Evolutionary conservation across 768 basidiomycete species (phyloP).

Genomic region (Cyclocybe cylindracea): DNA sequence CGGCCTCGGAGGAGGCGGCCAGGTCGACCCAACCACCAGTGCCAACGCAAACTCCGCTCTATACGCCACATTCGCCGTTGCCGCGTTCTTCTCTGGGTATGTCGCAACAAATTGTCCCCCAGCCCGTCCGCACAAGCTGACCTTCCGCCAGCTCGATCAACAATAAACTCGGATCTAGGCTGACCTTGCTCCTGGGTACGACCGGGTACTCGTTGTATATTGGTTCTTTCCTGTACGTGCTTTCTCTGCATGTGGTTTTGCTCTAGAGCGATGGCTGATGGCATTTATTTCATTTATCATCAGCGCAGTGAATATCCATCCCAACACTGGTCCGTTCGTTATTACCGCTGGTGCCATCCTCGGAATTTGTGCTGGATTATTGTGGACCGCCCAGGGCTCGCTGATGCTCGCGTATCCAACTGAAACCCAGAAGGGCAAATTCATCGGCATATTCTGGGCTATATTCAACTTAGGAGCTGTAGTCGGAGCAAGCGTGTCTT

Average conservation of each 20-base stretch:
- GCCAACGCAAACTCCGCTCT: constrained; percentile 72
- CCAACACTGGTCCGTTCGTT: constrained; percentile 59
- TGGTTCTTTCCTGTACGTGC: constrained; percentile 65
- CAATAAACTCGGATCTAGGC: constrained; percentile 75
- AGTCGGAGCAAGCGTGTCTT: constrained; percentile 73
- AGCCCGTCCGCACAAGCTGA: not conserved
- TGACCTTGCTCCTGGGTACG: constrained; percentile 75
- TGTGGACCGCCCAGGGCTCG: constrained; percentile 87
- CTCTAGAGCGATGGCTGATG: no score
- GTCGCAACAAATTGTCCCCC: constrained; percentile 13
- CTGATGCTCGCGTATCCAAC: constrained; percentile 85
- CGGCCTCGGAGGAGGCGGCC: constrained; percentile 80
- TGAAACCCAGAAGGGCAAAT: constrained; percentile 74
- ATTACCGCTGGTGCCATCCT: constrained; percentile 73
- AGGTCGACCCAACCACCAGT: constrained; percentile 62
- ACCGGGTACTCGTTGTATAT: constrained; percentile 78
- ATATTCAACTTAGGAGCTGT: constrained; percentile 85
- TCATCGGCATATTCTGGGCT: constrained; percentile 80
- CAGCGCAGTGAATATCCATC: constrained; percentile 73
- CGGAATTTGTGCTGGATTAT: constrained; percentile 67
- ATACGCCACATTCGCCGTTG: constrained; percentile 54
- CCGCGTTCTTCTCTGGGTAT: constrained; percentile 61
- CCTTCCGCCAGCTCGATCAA: constrained; percentile 60
- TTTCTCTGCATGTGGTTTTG: not conserved
- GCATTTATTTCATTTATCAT: not conserved